phyloP scores from a whole-genome alignment of 2,329 filamentous ascomycete genomes.

The Lasiodiplodia citricola region DNA sequence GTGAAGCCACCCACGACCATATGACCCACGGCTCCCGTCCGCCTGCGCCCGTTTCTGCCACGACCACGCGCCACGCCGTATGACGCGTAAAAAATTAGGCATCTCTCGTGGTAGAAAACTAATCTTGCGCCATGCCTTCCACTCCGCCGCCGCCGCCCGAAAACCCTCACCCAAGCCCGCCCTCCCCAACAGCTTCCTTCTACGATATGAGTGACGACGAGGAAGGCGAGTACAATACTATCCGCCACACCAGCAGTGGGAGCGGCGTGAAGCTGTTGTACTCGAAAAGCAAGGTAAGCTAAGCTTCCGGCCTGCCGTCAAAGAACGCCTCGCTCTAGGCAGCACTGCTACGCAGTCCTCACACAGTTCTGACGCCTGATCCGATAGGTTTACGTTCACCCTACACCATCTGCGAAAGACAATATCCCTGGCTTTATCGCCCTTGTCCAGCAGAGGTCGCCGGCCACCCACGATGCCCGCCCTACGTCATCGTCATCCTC shows the following conservation, averaged over 20 bases:
- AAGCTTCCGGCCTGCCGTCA: constrained; percentile 32
- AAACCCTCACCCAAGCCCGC: constrained; percentile 41
- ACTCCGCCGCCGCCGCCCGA: constrained; percentile 3
- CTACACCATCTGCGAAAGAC: constrained; percentile 89
- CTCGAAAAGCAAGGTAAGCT: constrained; percentile 87
- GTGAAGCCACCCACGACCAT: constrained; percentile 8
- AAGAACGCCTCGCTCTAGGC: not conserved
- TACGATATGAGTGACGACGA: constrained; percentile 97
- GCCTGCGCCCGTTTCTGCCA: constrained; percentile 15
- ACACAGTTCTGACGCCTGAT: constrained; percentile 30
- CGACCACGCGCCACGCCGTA: constrained; percentile 18
- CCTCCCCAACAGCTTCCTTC: constrained; percentile 84
- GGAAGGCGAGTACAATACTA: constrained; percentile 92
- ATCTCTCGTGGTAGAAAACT: not conserved
- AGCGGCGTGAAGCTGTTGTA: constrained; percentile 91
- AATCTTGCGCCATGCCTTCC: constrained; percentile 11
- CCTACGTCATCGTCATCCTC: constrained; percentile 46
- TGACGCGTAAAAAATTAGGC: constrained; percentile 18
- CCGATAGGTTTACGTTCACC: constrained; percentile 88
- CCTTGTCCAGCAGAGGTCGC: constrained; percentile 81
- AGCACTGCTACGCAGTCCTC: not conserved
- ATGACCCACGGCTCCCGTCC: constrained; percentile 11
- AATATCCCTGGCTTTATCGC: constrained; percentile 95
- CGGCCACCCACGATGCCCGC: constrained; percentile 37
- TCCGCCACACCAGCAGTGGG: constrained; percentile 77